A percentile compares a stretch with the other conserved stretches of the same genome.
Evolutionary conservation across 2,329 filamentous ascomycete genomes (phyloP).

Genomic region (Teratosphaeria pseudoeucalypti): DNA sequence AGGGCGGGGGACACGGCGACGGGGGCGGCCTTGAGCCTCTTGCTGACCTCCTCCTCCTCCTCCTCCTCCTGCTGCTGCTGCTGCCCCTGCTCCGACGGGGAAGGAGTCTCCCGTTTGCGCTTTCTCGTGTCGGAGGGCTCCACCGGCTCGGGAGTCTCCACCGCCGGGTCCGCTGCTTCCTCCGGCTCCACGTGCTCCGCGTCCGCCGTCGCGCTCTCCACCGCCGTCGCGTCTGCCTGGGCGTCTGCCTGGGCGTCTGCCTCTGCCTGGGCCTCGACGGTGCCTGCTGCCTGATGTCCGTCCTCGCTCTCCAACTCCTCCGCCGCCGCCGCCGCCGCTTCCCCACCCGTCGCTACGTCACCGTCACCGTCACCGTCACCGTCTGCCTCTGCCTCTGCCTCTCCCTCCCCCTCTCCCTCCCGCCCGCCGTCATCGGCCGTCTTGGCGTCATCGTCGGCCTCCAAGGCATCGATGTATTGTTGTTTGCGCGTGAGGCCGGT

Average conservation of each 20-base stretch:
- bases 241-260: neutral
- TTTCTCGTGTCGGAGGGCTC: constrained; percentile 15
- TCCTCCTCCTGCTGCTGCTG: too few species aligned
- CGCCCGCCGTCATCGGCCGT: constrained; percentile 1
- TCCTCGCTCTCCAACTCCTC: neutral
- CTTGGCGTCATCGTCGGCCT: constrained; percentile 24
- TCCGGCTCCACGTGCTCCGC: neutral
- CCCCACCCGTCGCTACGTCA: constrained; percentile 1
- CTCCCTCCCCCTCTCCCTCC: too few species aligned
- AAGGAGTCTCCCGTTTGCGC: constrained; percentile 22
- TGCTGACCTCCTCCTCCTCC: constrained; percentile 24
- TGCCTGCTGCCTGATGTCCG: neutral
- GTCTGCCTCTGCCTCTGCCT: too few species aligned
- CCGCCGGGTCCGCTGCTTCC: neutral
- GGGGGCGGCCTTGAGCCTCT: constrained; percentile 30
- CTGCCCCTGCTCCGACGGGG: constrained; percentile 9
- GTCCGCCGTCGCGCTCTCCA: neutral
- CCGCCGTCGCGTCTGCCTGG: neutral
- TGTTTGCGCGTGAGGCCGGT: constrained; percentile 39
- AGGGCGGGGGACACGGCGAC: constrained; percentile 12
- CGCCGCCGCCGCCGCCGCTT: neutral
- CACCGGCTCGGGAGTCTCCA: neutral
- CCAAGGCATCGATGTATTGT: constrained; percentile 37
- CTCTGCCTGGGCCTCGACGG: neutral
- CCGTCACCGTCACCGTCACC: too few species aligned